These are phyloP conservation scores for Xylaria nigripes DNA, from an alignment of 495 filamentous ascomycete genomes.

Conservation along the genomic window DNA sequence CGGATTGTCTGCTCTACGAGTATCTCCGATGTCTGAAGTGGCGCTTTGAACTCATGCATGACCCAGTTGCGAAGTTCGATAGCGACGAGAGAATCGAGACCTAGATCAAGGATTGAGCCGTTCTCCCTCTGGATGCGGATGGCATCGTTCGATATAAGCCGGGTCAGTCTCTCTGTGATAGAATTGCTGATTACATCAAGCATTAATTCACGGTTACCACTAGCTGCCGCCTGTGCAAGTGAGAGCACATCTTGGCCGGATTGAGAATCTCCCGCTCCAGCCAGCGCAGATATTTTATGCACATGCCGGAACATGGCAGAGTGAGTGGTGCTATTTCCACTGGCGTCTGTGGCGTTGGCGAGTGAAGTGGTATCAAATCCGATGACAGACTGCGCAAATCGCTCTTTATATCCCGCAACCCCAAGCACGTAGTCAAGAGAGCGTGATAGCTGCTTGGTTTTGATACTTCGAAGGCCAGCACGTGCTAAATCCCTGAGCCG, in stretches of 20 bases:
- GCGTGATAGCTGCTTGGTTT: not conserved
- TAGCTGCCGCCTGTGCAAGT: not conserved
- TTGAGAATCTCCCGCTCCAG: not conserved
- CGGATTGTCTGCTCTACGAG: not conserved
- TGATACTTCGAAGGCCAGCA: not conserved
- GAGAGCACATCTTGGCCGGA: not conserved
- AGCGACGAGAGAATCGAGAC: constrained; percentile 9
- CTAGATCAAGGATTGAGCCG: not conserved
- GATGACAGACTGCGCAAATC: not conserved
- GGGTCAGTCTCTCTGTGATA: not conserved
- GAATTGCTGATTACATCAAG: not conserved
- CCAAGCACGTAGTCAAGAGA: not conserved
- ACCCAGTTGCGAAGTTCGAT: constrained; percentile 13
- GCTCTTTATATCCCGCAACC: not conserved
- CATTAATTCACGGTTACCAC: not conserved
- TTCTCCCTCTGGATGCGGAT: not conserved
- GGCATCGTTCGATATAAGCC: not conserved
- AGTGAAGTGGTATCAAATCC: not conserved
- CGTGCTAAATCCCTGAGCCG: not conserved
- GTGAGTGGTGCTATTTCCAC: not conserved
- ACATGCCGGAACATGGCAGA: constrained; percentile 1
- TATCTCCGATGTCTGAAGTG: constrained; percentile 16
- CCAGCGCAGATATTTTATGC: not conserved
- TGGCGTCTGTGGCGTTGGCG: not conserved
- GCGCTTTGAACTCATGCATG: constrained; percentile 5